Evolutionary conservation across 345 rosid species (phyloP).

Genomic region (Gossypium rotundifolium): DNA sequence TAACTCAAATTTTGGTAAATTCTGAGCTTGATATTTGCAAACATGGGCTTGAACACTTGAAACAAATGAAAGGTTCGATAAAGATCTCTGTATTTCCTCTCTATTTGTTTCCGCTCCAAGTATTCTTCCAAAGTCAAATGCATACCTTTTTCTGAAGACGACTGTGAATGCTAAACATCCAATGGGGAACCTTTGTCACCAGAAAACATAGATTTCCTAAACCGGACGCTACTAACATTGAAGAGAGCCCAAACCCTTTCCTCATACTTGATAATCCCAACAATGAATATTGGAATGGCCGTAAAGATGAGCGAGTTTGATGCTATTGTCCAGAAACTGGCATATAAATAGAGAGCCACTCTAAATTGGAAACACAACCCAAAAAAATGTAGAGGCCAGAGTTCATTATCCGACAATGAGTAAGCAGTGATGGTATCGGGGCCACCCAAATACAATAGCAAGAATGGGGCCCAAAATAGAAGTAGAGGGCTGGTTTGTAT

Average conservation of each 20-base stretch:
- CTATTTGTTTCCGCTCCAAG: neutral
- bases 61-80: neutral
- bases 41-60: neutral
- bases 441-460: too few relatives aligned
- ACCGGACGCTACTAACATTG: too few relatives aligned
- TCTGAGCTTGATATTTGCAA: slow-evolving; percentile 5
- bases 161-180: neutral
- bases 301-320: neutral
- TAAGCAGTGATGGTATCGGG: too few relatives aligned
- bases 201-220: neutral
- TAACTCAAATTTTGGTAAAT: neutral
- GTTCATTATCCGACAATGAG: too few relatives aligned
- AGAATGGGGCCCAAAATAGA: too few relatives aligned
- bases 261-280: too few relatives aligned
- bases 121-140: neutral
- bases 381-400: too few relatives aligned
- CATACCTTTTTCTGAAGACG: neutral
- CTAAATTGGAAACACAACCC: neutral
- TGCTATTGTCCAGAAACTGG: too few relatives aligned
- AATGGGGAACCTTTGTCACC: neutral
- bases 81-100: neutral
- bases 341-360: too few relatives aligned
- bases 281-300: too few relatives aligned
- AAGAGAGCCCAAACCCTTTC: too few relatives aligned
- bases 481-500: too few relatives aligned